Conservation (phyloP, 345 rosid species). For the Camelina neglecta region DNA sequence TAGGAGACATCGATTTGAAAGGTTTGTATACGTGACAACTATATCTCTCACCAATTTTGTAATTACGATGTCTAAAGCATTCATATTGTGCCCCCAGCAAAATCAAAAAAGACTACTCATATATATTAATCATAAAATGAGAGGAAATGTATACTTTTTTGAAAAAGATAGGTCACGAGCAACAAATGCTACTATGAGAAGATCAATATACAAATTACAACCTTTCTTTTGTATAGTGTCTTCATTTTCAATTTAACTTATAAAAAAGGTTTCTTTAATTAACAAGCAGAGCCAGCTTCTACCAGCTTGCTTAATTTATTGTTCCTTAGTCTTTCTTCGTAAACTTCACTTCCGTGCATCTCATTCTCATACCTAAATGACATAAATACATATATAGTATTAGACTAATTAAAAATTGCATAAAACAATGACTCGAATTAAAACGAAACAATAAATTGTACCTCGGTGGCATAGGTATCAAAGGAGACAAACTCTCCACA, state of each 20-base stretch:
- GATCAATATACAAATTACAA: constrained; percentile 35
- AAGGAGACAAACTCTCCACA: constrained; percentile 65
- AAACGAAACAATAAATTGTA: constrained; percentile 11
- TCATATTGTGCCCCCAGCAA: constrained; percentile 1
- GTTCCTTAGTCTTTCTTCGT: constrained; percentile 72
- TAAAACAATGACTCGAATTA: too few species aligned
- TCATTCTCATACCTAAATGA: constrained; percentile 59
- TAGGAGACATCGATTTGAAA: constrained; percentile 16
- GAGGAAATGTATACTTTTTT: neutral
- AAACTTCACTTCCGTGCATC: constrained; percentile 58
- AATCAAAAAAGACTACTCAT: constrained; percentile 13
- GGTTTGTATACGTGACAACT: constrained; percentile 28
- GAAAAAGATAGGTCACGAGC: constrained; percentile 1
- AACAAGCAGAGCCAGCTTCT: constrained; percentile 63
- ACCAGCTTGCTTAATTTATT: constrained; percentile 75
- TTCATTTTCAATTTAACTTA: constrained; percentile 10
- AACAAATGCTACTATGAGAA: constrained; percentile 34
- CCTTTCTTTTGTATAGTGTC: constrained; percentile 24
- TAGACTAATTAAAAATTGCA: constrained; percentile 6
- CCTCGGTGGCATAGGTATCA: constrained; percentile 74
- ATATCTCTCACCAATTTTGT: neutral
- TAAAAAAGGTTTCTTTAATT: constrained; percentile 33
- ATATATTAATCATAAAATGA: neutral
- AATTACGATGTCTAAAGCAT: constrained; percentile 7
- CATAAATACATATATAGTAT: constrained; percentile 21